Percentiles rank a stretch among this genome's conserved stretches.
Evolutionary conservation across 345 rosid genomes (phyloP).

Genomic region (Carallia brachiata): DNA sequence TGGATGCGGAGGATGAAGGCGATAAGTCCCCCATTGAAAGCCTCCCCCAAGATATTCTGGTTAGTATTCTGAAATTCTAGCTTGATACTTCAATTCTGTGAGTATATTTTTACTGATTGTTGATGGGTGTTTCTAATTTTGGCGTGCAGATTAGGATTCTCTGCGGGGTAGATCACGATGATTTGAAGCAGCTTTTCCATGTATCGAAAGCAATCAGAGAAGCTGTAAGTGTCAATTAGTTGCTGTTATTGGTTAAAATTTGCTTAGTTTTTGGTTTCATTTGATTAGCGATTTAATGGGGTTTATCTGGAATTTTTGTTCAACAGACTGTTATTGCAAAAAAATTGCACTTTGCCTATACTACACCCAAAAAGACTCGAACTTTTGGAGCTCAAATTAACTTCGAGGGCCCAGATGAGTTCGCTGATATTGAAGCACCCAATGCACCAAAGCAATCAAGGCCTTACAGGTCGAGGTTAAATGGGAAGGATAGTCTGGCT

Average conservation of each 20-base stretch:
- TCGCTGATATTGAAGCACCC: conserved; percentile 56
- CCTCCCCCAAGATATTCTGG: conserved; percentile 79
- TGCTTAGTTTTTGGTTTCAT: neutral
- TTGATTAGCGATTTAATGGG: neutral
- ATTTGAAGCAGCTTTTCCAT: conserved; percentile 54
- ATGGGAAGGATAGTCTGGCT: conserved; percentile 40
- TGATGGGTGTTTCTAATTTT: neutral
- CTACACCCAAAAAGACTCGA: conserved; percentile 60
- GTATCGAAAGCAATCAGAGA: conserved; percentile 70
- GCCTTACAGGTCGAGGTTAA: conserved; percentile 27
- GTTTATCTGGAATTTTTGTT: neutral
- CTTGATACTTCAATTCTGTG: neutral
- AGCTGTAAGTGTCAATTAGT: conserved; percentile 50
- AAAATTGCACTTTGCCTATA: conserved; percentile 54
- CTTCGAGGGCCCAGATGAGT: conserved; percentile 24
- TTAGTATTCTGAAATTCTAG: conserved; percentile 20
- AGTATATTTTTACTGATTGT: neutral
- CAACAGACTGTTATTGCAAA: conserved; percentile 62
- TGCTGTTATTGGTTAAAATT: neutral
- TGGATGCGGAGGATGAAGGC: conserved; percentile 5
- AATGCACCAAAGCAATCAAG: conserved; percentile 53
- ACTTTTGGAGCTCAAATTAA: conserved; percentile 42
- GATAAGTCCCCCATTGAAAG: conserved; percentile 52
- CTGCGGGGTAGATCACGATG: conserved; percentile 67
- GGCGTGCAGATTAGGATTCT: conserved; percentile 56